Evolutionary conservation across 441 rosid species (phyloP).

Genomic region (Flueggea neowawraea): DNA sequence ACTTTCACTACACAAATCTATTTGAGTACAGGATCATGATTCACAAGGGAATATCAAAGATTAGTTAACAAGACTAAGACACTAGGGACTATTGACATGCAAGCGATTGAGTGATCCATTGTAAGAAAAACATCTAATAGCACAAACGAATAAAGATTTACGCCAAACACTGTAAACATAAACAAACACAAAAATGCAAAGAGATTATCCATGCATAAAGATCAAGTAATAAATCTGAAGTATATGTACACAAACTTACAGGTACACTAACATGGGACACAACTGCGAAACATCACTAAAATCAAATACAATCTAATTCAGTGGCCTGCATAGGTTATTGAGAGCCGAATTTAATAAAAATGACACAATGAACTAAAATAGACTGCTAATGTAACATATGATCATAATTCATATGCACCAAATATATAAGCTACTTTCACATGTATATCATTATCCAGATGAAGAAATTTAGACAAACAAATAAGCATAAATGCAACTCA

Average conservation of each 20-base stretch:
- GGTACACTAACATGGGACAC: slow-evolving; percentile 19
- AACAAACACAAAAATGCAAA: neutral
- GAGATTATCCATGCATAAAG: neutral
- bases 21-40: too few relatives aligned
- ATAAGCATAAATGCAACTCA: too few relatives aligned
- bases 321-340: slow-evolving; percentile 26
- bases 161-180: neutral
- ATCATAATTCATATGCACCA: too few relatives aligned
- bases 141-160: neutral
- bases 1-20: neutral
- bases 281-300: slow-evolving; percentile 29
- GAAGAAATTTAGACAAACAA: too few relatives aligned
- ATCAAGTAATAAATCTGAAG: slow-evolving; percentile 3
- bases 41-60: neutral
- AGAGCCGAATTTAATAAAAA: slow-evolving; percentile 7
- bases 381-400: slow-evolving; percentile 1
- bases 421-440: too few relatives aligned
- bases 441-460: too few relatives aligned
- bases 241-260: slow-evolving; percentile 29
- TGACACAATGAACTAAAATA: slow-evolving; percentile 10
- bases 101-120: neutral
- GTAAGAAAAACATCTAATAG: neutral
- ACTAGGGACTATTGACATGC: too few relatives aligned
- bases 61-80: too few relatives aligned
- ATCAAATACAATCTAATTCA: slow-evolving; percentile 22